A percentile compares a stretch with the other conserved stretches of the same genome.
These are phyloP conservation scores for Pseudozyma thailandica DNA, from an alignment of 1,284 basidiomycete species.

Conservation along the genomic window DNA sequence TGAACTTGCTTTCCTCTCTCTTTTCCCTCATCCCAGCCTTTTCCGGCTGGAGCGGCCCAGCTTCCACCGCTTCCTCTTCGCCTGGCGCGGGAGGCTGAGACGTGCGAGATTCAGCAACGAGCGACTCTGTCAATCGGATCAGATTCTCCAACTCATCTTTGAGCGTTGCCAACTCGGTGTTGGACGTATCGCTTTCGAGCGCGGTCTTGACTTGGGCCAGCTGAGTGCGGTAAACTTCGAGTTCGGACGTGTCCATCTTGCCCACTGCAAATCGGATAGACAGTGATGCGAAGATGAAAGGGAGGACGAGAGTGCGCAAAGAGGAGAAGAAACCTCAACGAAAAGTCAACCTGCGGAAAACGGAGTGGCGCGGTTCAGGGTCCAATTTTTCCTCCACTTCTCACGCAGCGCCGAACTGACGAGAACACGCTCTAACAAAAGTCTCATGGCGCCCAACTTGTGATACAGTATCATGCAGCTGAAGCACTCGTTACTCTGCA, in stretches of 20 bases:
- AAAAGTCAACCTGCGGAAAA: neutral
- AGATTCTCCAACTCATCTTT: slow-evolving; percentile 87
- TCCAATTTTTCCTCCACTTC: slow-evolving; percentile 3
- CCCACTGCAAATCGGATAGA: neutral
- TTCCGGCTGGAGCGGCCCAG: neutral
- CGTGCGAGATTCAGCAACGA: slow-evolving; percentile 2
- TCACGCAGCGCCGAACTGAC: too few species aligned
- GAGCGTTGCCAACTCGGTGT: slow-evolving; percentile 77
- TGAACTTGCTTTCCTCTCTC: slow-evolving; percentile 7
- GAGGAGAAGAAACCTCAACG: neutral
- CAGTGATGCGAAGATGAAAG: neutral
- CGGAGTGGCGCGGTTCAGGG: slow-evolving; percentile 1
- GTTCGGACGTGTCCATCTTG: slow-evolving; percentile 19
- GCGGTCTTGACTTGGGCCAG: slow-evolving; percentile 89
- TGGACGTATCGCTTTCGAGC: slow-evolving; percentile 82
- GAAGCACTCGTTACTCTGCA: too few species aligned
- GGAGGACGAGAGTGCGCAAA: neutral
- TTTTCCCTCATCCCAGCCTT: neutral
- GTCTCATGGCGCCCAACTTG: too few species aligned
- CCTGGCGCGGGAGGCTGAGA: neutral
- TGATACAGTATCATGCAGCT: too few species aligned
- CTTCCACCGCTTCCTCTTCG: too few species aligned
- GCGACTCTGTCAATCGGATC: slow-evolving; percentile 78
- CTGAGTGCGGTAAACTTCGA: slow-evolving; percentile 37
- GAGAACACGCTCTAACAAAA: neutral